Evolutionary conservation across 2,329 filamentous ascomycete genomes (phyloP), one percentile per base, ranked within the genome.

Genomic region (Fusarium lyarnte): DNA sequence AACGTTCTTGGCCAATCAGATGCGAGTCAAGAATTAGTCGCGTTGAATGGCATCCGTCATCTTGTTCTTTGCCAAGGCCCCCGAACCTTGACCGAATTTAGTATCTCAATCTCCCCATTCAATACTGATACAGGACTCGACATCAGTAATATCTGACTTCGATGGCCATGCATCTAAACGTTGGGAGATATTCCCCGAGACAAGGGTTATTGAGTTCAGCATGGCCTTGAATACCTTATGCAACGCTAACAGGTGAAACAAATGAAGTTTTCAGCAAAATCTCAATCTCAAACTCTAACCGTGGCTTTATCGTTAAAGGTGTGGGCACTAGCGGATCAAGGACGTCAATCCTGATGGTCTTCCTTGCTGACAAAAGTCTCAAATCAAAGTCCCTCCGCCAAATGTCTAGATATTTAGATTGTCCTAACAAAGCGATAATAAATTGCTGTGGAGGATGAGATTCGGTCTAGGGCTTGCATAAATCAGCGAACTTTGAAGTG

Each of bases 11-110:
- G n/a, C 74, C 74, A 76, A 76, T 76, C 63, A 76, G 23, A 35
- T 19, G 6, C 13, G 51, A 35, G 10, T 42, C 54, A 10, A 27
- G 42, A 52, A 54, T 57, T 49, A 59, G 55, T 62, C 57, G 52
- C 38, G 43, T 52, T 41, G 35, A 59, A 29, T 51, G 52, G 42
- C 52, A 69, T 49, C 52, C 47, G 53, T 70, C 46, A 73, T 73
- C 45, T 55, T 62, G 53, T 70, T 66, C 65, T 60, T 52, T 73
- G 41, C 74, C 74, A 70, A 76, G 59, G 61, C 72, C 66, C 62
- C 74, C 74, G 73, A 76, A 65, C 57, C 71, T 74, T 67, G 70
- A 68, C 70, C 69, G 70, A 67, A 54, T 59, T 70, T 41, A 35
- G 41, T 38, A 64, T 63, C 54, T 74, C 59, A 52, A 66, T 67